Conservation (phyloP, 23 red algal genomes). For the Pyropia yezoensis region DNA sequence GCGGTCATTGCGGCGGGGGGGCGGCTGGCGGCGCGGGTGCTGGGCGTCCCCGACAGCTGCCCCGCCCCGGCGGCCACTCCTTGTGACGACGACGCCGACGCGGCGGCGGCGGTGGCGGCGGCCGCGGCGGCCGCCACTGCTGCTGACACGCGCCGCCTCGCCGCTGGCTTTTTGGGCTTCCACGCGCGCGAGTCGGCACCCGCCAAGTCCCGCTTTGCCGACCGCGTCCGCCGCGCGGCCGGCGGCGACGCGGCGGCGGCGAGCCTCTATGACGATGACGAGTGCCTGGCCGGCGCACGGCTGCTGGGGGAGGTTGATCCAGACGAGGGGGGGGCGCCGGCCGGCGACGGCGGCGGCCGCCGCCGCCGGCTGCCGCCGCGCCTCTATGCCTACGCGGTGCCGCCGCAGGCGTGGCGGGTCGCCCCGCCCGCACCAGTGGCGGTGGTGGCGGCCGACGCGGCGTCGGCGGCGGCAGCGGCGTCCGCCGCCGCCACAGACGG, state of each 20-base stretch:
- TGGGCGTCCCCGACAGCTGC: background rate
- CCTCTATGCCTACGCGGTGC: too few species aligned
- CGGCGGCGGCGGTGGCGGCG: too few species aligned
- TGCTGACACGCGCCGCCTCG: too few species aligned
- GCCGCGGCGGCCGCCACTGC: too few species aligned
- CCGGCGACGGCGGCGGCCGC: background rate
- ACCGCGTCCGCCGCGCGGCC: conserved; percentile 31
- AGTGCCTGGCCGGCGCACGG: conserved; percentile 14
- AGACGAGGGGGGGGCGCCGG: background rate
- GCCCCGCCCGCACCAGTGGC: too few species aligned
- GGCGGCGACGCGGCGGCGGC: conserved; percentile 19
- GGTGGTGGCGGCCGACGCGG: too few species aligned
- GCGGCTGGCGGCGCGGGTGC: conserved; percentile 25
- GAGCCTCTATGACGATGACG: conserved; percentile 30
- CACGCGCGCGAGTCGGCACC: conserved; percentile 48
- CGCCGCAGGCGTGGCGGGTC: too few species aligned
- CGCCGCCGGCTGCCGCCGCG: background rate
- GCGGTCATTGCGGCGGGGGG: conserved; percentile 23
- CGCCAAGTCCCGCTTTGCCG: conserved; percentile 22
- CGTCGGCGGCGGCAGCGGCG: too few species aligned
- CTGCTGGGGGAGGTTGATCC: background rate
- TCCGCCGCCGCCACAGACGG: too few species aligned
- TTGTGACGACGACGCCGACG: too few species aligned
- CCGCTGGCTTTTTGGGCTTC: conserved; percentile 41
- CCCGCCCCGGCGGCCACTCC: background rate